phyloP scores from a whole-genome alignment of 345 rosid species.

The Cardamine chenopodiifolia region DNA sequence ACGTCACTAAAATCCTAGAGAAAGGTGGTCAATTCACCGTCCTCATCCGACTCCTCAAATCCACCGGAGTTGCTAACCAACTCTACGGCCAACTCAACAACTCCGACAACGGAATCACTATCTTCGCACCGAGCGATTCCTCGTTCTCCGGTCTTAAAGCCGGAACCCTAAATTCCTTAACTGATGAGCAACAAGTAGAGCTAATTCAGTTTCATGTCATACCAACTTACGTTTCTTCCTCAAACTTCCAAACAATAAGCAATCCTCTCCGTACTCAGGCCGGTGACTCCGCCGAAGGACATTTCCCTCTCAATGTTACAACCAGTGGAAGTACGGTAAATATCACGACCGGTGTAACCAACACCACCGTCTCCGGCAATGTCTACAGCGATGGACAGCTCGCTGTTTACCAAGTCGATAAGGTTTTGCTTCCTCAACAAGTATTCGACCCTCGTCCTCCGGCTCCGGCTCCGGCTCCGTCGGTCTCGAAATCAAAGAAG shows the following conservation, averaged over 20 bases:
- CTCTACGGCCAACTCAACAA: slow-evolving; percentile 52
- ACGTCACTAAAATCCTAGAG: slow-evolving; percentile 64
- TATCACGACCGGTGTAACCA: slow-evolving; percentile 50
- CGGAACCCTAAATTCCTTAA: slow-evolving; percentile 48
- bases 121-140: slow-evolving; percentile 54
- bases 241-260: slow-evolving; percentile 51
- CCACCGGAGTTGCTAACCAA: slow-evolving; percentile 52
- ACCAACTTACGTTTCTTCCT: slow-evolving; percentile 44
- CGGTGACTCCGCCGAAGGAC: slow-evolving; percentile 46
- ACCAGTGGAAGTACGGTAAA: slow-evolving; percentile 50
- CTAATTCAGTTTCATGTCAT: slow-evolving; percentile 51
- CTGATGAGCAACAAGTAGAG: slow-evolving; percentile 48
- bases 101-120: slow-evolving; percentile 52
- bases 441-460: slow-evolving; percentile 48
- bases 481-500: slow-evolving; percentile 45
- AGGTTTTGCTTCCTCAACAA: slow-evolving; percentile 50
- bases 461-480: slow-evolving; percentile 52
- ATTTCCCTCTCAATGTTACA: slow-evolving; percentile 51
- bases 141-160: slow-evolving; percentile 49
- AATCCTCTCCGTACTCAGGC: slow-evolving; percentile 56
- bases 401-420: slow-evolving; percentile 50
- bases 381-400: slow-evolving; percentile 55
- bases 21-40: slow-evolving; percentile 57
- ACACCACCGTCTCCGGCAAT: slow-evolving; percentile 50
- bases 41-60: slow-evolving; percentile 55